Evolutionary conservation across 129 eudicot species (phyloP).

Genomic region (sunflower (Helianthus annuus)): DNA sequence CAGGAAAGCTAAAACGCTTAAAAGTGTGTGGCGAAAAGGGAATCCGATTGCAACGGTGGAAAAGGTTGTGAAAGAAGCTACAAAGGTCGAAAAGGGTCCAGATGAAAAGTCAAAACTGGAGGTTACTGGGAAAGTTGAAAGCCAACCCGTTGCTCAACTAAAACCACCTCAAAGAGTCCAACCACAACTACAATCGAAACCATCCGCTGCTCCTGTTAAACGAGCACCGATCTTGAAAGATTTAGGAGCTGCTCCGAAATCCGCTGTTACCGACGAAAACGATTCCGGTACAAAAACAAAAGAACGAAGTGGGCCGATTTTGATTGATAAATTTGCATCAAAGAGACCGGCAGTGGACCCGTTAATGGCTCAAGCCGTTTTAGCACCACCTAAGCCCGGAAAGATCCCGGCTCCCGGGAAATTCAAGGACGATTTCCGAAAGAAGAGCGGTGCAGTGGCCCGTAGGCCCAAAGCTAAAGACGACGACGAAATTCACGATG

Average conservation of each 20-base stretch:
- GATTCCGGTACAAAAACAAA: conserved; percentile 37
- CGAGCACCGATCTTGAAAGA: conserved; percentile 68
- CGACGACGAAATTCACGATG: conserved; percentile 35
- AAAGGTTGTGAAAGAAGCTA: conserved; percentile 45
- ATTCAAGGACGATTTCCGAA: conserved; percentile 60
- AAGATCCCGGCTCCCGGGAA: conserved; percentile 46
- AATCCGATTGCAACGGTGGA: conserved; percentile 57
- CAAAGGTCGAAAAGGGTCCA: conserved; percentile 27
- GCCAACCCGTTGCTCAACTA: conserved; percentile 36
- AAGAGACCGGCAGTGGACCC: conserved; percentile 67
- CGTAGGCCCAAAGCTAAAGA: conserved; percentile 58
- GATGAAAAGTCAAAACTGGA: conserved; percentile 40
- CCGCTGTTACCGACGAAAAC: conserved; percentile 28
- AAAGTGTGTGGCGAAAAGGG: conserved; percentile 93
- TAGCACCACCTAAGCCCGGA: conserved; percentile 73
- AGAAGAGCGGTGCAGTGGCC: conserved; percentile 49
- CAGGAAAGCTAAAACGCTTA: conserved; percentile 52
- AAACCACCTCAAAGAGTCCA: conserved; percentile 61
- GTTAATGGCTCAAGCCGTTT: conserved; percentile 60
- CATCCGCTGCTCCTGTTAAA: conserved; percentile 57
- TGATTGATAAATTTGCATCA: conserved; percentile 87
- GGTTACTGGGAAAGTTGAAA: conserved; percentile 35
- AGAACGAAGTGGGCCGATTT: conserved; percentile 66
- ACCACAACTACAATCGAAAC: conserved; percentile 66
- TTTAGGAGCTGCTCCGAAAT: conserved; percentile 54